phyloP scores from a whole-genome alignment of 176 grass and related monocot species.

The Elymus sibiricus region DNA sequence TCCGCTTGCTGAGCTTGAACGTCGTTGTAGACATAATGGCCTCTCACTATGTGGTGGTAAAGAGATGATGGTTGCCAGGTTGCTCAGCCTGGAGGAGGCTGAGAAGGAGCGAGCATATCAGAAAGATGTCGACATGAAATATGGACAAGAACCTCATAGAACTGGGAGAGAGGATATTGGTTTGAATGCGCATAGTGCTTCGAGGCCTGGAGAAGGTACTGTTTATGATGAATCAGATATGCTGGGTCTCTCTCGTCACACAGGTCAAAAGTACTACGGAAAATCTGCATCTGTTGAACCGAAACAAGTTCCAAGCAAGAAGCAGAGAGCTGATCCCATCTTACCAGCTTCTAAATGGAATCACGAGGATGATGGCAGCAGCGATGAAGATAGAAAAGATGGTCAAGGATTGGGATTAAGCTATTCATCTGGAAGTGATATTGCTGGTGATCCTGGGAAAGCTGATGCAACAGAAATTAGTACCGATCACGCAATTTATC shows the following conservation, averaged over 20 bases:
- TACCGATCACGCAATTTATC: conserved; percentile 33
- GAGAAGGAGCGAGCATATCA: conserved; percentile 67
- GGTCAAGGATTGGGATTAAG: conserved; percentile 67
- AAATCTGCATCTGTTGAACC: conserved; percentile 29
- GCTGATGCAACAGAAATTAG: conserved; percentile 38
- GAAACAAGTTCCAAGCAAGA: conserved; percentile 41
- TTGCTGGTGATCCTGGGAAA: conserved; percentile 53
- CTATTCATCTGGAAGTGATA: conserved; percentile 98
- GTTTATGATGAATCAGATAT: conserved; percentile 31
- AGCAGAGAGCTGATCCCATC: conserved; percentile 67
- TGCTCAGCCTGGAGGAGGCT: conserved; percentile 93
- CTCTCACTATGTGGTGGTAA: conserved; percentile 82
- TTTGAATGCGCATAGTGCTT: conserved; percentile 27
- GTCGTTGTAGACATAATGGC: conserved; percentile 91
- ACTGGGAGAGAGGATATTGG: conserved; percentile 42
- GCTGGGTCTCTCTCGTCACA: conserved; percentile 17
- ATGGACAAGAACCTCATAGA: conserved; percentile 39
- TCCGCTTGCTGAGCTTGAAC: conserved; percentile 88
- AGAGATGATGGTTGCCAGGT: conserved; percentile 96
- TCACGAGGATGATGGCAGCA: conserved; percentile 66
- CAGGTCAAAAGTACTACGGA: conserved; percentile 1
- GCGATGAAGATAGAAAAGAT: conserved; percentile 63
- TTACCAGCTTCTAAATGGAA: conserved; percentile 94
- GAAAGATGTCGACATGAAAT: conserved; percentile 60
- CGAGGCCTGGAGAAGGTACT: conserved; percentile 39